These are phyloP conservation scores for Fusarium sp. DNA, from an alignment of 2,329 filamentous ascomycete species.

Conservation along the genomic window DNA sequence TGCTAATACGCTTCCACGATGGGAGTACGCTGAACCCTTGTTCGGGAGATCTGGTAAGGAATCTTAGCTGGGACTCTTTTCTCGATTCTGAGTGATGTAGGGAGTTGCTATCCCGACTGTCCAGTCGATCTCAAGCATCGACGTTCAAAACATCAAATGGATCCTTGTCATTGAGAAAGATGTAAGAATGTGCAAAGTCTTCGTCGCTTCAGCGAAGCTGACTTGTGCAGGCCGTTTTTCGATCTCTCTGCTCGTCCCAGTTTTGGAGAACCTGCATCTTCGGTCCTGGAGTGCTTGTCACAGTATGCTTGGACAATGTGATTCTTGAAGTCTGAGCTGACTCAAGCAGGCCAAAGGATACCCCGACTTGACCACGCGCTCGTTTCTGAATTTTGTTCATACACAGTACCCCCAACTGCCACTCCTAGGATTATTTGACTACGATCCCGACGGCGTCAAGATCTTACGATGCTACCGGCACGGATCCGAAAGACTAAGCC, in stretches of 20 bases:
- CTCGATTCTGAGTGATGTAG: constrained; percentile 49
- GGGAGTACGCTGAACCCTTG: constrained; percentile 50
- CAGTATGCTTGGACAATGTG: constrained; percentile 54
- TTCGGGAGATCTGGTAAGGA: constrained; percentile 42
- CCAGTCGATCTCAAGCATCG: constrained; percentile 58
- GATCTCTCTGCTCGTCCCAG: constrained; percentile 66
- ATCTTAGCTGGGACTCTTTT: not conserved
- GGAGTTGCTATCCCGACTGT: constrained; percentile 69
- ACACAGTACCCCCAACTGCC: constrained; percentile 58
- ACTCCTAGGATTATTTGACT: constrained; percentile 74
- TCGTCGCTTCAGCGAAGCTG: constrained; percentile 21
- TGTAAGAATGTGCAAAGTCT: constrained; percentile 50
- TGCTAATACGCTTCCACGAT: constrained; percentile 58
- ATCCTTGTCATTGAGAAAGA: constrained; percentile 84
- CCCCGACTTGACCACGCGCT: constrained; percentile 76
- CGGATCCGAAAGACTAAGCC: constrained; percentile 69
- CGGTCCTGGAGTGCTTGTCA: constrained; percentile 72
- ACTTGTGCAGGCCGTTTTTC: constrained; percentile 73
- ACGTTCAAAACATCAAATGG: constrained; percentile 65
- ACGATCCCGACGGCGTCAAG: constrained; percentile 78
- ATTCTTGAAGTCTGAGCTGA: not conserved
- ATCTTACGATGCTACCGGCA: constrained; percentile 80
- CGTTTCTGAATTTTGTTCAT: constrained; percentile 67
- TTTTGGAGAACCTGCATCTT: constrained; percentile 62
- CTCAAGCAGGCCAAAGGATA: constrained; percentile 77